A percentile compares a stretch with the other conserved stretches of the same genome.
Evolutionary conservation across 192 early-diverging fungal species (phyloP).

Genomic region (Backusella westeae): DNA sequence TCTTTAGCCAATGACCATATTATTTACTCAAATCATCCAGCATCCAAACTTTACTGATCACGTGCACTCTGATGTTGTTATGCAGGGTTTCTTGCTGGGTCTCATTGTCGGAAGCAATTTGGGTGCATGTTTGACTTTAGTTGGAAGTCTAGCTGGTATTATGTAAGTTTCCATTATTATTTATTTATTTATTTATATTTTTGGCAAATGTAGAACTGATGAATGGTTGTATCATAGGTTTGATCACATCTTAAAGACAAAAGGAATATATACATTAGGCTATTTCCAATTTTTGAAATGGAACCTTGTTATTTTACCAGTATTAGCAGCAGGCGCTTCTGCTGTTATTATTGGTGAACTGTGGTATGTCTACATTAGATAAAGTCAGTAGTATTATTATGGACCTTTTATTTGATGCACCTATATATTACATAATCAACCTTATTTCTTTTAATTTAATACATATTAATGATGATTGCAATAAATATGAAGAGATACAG

Average conservation of each 20-base stretch:
- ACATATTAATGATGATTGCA: background rate
- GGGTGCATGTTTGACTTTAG: conserved; percentile 76
- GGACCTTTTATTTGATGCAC: background rate
- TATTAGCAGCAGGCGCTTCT: conserved; percentile 43
- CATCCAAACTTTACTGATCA: conserved; percentile 56
- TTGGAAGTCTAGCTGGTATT: conserved; percentile 76
- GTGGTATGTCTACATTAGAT: conserved; percentile 27
- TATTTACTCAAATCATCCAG: conserved; percentile 71
- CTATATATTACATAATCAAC: background rate
- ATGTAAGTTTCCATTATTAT: conserved; percentile 35
- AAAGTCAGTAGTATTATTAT: background rate
- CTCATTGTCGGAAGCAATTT: conserved; percentile 77
- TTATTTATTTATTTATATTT: conserved; percentile 19
- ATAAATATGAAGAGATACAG: no score
- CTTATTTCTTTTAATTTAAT: background rate
- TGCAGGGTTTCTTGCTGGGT: conserved; percentile 64
- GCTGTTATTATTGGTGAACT: conserved; percentile 55
- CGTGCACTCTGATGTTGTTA: conserved; percentile 33
- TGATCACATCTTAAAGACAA: conserved; percentile 53
- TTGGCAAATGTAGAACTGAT: background rate
- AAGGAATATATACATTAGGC: conserved; percentile 39
- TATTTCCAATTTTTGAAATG: conserved; percentile 57
- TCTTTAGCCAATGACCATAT: conserved; percentile 72
- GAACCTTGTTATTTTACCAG: conserved; percentile 59
- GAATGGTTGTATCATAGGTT: conserved; percentile 31